Conservation (phyloP, 2,329 filamentous ascomycete genomes). For the Aspergillus thermomutatus region DNA sequence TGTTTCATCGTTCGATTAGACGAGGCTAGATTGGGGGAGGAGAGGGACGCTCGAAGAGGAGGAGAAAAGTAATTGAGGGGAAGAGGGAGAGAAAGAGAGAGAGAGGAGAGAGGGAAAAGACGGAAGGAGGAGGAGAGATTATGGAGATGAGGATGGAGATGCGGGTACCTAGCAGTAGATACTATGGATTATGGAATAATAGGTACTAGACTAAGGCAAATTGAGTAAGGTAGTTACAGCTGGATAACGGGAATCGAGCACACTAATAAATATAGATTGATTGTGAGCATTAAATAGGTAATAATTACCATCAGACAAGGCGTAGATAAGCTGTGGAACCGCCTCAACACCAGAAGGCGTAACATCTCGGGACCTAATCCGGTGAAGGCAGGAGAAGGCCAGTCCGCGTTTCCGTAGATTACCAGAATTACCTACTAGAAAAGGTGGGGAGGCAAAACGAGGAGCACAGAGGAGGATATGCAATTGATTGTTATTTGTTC, state of each 20-base stretch:
- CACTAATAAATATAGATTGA: background rate
- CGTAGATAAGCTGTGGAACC: background rate
- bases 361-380: constrained; percentile 14
- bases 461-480: background rate
- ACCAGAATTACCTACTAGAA: background rate
- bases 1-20: constrained; percentile 27
- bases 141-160: background rate
- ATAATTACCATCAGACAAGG: background rate
- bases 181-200: background rate
- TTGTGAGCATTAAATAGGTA: background rate
- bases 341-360: constrained; percentile 5
- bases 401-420: background rate
- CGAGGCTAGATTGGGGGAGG: background rate
- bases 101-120: background rate
- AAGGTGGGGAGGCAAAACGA: background rate
- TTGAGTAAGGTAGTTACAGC: background rate
- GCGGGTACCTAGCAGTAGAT: background rate
- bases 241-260: background rate
- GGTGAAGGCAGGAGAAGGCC: constrained; percentile 11
- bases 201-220: background rate
- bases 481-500: background rate
- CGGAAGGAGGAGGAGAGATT: constrained; percentile 1
- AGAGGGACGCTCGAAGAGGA: constrained; percentile 1
- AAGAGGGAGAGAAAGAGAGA: background rate
- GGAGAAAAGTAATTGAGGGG: background rate